Evolutionary conservation across 441 rosid genomes (phyloP).

Genomic region (California macrophylla): DNA sequence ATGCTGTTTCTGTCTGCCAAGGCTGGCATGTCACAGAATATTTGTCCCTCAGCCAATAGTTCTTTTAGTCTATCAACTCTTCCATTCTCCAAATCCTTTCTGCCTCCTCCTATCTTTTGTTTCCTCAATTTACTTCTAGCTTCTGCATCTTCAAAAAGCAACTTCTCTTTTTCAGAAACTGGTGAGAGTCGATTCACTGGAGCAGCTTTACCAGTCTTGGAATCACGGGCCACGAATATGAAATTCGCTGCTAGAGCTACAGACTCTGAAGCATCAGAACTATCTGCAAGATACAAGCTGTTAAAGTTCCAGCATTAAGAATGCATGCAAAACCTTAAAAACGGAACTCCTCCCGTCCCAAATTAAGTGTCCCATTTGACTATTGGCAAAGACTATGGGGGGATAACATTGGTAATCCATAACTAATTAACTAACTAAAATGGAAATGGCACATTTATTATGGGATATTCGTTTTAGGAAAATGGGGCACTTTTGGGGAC

Average conservation of each 20-base stretch:
- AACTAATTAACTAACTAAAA: too few species aligned
- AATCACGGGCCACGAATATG: conserved; percentile 78
- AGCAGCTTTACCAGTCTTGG: conserved; percentile 62
- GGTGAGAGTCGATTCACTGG: conserved; percentile 57
- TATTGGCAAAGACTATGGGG: too few species aligned
- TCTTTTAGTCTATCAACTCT: conserved; percentile 35
- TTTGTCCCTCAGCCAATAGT: conserved; percentile 55
- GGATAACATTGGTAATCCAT: too few species aligned
- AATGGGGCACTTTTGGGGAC: too few species aligned
- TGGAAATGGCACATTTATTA: too few species aligned
- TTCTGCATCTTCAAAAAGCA: conserved; percentile 64
- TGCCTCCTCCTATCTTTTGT: conserved; percentile 40
- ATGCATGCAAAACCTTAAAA: too few species aligned
- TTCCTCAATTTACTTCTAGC: conserved; percentile 52
- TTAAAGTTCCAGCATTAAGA: too few species aligned
- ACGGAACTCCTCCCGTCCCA: too few species aligned
- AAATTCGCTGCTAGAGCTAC: conserved; percentile 62
- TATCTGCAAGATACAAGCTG: not conserved
- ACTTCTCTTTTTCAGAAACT: conserved; percentile 48
- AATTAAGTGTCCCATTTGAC: too few species aligned
- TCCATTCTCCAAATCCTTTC: conserved; percentile 36
- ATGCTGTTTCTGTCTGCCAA: conserved; percentile 75
- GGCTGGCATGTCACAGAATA: conserved; percentile 76
- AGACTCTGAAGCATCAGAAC: not conserved
- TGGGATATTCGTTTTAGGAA: too few species aligned